Evolutionary conservation across 139 green algal species (phyloP).

Genomic region (Mesotaenium endlicherianum): DNA sequence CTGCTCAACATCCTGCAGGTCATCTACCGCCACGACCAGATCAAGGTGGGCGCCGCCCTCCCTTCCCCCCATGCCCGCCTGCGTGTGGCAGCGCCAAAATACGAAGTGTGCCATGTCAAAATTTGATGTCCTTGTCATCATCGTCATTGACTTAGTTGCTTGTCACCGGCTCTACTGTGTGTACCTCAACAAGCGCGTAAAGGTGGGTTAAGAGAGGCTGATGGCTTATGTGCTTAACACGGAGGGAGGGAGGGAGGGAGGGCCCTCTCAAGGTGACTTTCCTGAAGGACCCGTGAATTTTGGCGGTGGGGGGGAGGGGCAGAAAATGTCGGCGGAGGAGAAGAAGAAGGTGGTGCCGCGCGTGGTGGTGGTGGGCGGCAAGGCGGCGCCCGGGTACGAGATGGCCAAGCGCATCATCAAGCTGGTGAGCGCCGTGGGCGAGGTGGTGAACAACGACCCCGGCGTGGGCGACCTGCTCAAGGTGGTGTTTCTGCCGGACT

Average conservation of each 20-base stretch:
- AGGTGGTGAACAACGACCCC: constrained; percentile 60
- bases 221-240: too few relatives aligned
- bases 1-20: constrained; percentile 66
- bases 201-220: too few relatives aligned
- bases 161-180: too few relatives aligned
- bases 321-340: constrained; percentile 50
- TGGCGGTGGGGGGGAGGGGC: too few relatives aligned
- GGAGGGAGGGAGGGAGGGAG: too few relatives aligned
- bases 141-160: too few relatives aligned
- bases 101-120: too few relatives aligned
- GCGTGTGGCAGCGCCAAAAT: too few relatives aligned
- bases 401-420: constrained; percentile 99
- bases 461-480: constrained; percentile 93
- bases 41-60: constrained; percentile 65
- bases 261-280: too few relatives aligned
- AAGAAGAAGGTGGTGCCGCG: constrained; percentile 73
- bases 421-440: constrained; percentile 83
- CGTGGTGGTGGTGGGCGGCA: constrained; percentile 89
- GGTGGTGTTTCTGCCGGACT: constrained; percentile 90
- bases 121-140: too few relatives aligned
- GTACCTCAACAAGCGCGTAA: too few relatives aligned
- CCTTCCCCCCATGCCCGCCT: background rate
- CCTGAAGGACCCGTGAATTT: too few relatives aligned
- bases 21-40: constrained; percentile 55
- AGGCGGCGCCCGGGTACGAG: constrained; percentile 94